These are phyloP conservation scores for Leccinum subatratum DNA, from an alignment of 1,284 basidiomycete species.

Conservation along the genomic window DNA sequence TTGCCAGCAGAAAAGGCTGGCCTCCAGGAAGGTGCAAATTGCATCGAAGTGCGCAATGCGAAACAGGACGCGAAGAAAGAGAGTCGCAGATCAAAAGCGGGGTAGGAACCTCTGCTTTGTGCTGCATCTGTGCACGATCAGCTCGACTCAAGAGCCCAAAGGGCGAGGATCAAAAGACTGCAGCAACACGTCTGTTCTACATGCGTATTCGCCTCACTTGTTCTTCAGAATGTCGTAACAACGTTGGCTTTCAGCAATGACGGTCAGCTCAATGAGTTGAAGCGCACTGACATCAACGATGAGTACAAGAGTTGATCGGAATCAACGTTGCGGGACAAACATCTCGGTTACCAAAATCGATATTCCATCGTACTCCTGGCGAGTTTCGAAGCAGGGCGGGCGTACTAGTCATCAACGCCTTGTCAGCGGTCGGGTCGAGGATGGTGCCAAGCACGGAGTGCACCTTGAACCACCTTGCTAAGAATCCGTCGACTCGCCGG, in stretches of 20 bases:
- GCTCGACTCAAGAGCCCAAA: slow-evolving; percentile 61
- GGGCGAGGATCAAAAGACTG: slow-evolving; percentile 42
- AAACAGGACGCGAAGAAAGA: slow-evolving; percentile 41
- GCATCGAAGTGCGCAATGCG: slow-evolving; percentile 16
- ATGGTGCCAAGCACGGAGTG: slow-evolving; percentile 88
- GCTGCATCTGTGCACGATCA: slow-evolving; percentile 43
- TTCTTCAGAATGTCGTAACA: not conserved
- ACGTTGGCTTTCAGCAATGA: slow-evolving; percentile 38
- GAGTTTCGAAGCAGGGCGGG: slow-evolving; percentile 64
- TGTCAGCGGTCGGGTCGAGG: slow-evolving; percentile 96
- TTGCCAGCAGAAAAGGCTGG: too few relatives aligned
- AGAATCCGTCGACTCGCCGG: slow-evolving; percentile 71
- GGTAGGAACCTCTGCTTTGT: slow-evolving; percentile 36
- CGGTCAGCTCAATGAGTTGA: slow-evolving; percentile 50
- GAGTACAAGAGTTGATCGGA: slow-evolving; percentile 80
- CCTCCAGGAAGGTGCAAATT: slow-evolving; percentile 40
- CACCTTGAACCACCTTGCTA: slow-evolving; percentile 85
- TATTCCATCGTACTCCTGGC: slow-evolving; percentile 66
- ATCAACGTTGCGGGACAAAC: slow-evolving; percentile 68
- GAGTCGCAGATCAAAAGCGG: slow-evolving; percentile 42
- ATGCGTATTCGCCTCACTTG: slow-evolving; percentile 37
- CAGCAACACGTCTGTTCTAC: slow-evolving; percentile 53
- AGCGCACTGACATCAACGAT: slow-evolving; percentile 62
- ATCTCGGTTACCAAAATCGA: slow-evolving; percentile 81
- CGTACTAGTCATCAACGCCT: slow-evolving; percentile 80